Conservation (phyloP, 2,329 filamentous ascomycete species). For the Ophiosphaerella korrae region DNA sequence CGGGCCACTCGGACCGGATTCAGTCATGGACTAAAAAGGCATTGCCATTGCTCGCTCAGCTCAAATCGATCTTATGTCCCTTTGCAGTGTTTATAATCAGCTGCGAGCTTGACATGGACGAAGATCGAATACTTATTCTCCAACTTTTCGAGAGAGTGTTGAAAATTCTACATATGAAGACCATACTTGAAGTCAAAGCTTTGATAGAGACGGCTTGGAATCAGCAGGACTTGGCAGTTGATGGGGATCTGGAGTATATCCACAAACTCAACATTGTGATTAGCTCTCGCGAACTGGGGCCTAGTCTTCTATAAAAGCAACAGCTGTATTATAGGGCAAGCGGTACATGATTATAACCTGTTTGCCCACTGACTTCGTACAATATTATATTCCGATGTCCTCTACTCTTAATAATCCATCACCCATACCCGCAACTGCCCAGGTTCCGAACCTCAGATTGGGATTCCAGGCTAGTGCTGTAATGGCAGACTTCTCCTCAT, state of each 20-base stretch:
- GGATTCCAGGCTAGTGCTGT: constrained; percentile 57
- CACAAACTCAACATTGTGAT: constrained; percentile 9
- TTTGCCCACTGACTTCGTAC: too few species aligned
- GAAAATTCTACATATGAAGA: background rate
- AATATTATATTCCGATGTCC: constrained; percentile 46
- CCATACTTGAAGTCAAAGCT: constrained; percentile 2
- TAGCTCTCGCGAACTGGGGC: constrained; percentile 6
- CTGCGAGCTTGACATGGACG: constrained; percentile 30
- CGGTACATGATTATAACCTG: too few species aligned
- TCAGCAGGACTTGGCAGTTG: constrained; percentile 13
- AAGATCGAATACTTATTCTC: constrained; percentile 22
- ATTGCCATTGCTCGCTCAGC: constrained; percentile 9
- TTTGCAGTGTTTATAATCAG: constrained; percentile 32
- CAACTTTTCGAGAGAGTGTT: constrained; percentile 8
- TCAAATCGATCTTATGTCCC: constrained; percentile 21
- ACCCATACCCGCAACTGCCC: constrained; percentile 57
- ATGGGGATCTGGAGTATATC: constrained; percentile 7
- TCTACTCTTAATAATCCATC: constrained; percentile 57
- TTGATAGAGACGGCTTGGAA: constrained; percentile 17
- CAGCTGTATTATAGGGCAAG: too few species aligned
- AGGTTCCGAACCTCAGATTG: constrained; percentile 55
- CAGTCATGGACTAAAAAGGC: background rate
- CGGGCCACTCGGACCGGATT: constrained; percentile 2
- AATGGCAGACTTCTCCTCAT: constrained; percentile 52
- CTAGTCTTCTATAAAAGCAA: constrained; percentile 1